Base-by-base conservation (phyloP, 164 flowering plant species). In the Piper longum region DNA sequence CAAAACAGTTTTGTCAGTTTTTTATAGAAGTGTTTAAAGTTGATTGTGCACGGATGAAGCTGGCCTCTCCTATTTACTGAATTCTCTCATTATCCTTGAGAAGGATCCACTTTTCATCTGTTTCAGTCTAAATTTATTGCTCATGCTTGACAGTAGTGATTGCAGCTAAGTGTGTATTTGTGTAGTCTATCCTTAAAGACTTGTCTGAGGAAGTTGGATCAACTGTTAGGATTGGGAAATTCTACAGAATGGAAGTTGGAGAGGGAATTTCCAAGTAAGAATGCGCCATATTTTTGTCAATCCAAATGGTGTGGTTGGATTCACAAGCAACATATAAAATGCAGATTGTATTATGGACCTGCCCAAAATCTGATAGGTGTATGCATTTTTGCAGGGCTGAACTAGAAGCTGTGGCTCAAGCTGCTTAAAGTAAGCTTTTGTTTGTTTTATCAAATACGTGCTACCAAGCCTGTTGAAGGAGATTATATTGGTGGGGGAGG, bases 181-280 rank as follows among this genome's bases (percentile, higher is more conserved):
- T 9, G 9, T 88, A 91, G 95, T 80, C 83, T 9, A 54, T 87
- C 60, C 59, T 92, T 48, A 65, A 72, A 69, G 83, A 83, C 69
- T 74, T 92, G 43, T 88, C 95, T 14, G 83, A 86, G 77, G 88
- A 92, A 74, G 88, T 89, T 65, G 96, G 96, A 7, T 78, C 91
- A 19, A 69, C 82, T 8, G 93, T 92, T 75, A 85, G 72, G 70
- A 82, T 89, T 52, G 83, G 81, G 56, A 88, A 71, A 56, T 92
- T 87, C 70, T 69, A 80, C 64, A 81, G 95, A 78, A 73, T 92
- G 79, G 98, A 89, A 78, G 96, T 87, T 67, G 96, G 98, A 74
- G 98, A 87, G 80, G 95, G 86, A 71, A 76, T 82, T 66, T 80
- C 82, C 62, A 85, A 87, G 93, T 87, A 81, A 71, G 5, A 36